Evolutionary conservation across 495 filamentous ascomycete genomes (phyloP), one percentile per base, ranked within the genome.

Genomic region (Aspergillus carlsbadensis): DNA sequence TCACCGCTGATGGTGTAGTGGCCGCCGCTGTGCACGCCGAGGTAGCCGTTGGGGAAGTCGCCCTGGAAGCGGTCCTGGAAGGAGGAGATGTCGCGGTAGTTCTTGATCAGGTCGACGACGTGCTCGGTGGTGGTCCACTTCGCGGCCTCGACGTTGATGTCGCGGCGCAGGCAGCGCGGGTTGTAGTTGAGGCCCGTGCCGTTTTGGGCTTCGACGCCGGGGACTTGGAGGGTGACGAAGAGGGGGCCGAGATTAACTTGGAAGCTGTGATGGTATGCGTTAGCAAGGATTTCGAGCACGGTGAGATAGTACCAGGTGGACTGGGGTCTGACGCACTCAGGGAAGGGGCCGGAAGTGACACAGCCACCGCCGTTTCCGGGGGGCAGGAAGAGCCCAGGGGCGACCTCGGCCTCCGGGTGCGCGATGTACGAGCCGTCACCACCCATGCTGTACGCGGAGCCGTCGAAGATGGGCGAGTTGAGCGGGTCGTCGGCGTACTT

Each of bases 381-480:
- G 0, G 69, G 64, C 1, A 81, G 52, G 41, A 56, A 57, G 10
- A 55, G 57, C 34, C 69, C 45, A 2, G 63, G 54, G 4, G 46
- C 51, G 0, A 53, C 56, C 1, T 54, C 47, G 20, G 62, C 65
- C 33, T 59, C 70, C 6, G 66, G 57, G 39, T 65, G 58, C n/a
- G 74, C 58, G 14, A 83, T 63, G 43, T 64, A 73, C 10, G 63
- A 67, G 11, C 84, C 84, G 58, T 88, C 82, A 22, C 84, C 81
- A 24, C 74, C 72, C 62, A 88, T 73, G 48, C 74, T 81, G 20
- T 72, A 77, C 20, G 60, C 71, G 42, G 71, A 77, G 14, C 85
- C 82, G 56, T 87, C 79, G 53, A 87, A 86, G 48, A 87, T 70
- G 22, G 82, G 77, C n/a, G 81, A 86, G 31, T 73, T 74, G 18